Conservation (phyloP, 2,329 filamentous ascomycete genomes). For the Neofusicoccum parvum region DNA sequence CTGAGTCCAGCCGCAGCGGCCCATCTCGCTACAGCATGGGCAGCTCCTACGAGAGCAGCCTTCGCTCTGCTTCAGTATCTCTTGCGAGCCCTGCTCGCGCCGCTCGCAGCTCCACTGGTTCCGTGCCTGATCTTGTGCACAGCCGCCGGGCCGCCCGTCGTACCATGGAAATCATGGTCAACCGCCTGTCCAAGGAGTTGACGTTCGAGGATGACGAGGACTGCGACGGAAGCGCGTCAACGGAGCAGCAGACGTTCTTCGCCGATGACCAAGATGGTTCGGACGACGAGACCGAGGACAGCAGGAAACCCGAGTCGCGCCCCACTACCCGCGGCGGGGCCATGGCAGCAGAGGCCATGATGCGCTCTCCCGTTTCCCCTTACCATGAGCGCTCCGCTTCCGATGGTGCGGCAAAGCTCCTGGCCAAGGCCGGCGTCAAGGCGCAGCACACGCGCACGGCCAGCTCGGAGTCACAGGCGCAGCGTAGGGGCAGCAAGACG, state of each 20-base stretch:
- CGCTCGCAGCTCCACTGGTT: slow-evolving; percentile 41
- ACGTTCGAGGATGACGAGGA: slow-evolving; percentile 29
- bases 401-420: slow-evolving; percentile 36
- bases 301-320: slow-evolving; percentile 16
- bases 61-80: slow-evolving; percentile 46
- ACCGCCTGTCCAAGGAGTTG: slow-evolving; percentile 37
- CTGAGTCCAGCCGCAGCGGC: slow-evolving; percentile 51
- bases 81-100: slow-evolving; percentile 38
- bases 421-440: slow-evolving; percentile 21
- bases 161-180: slow-evolving; percentile 35
- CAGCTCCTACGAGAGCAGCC: slow-evolving; percentile 59
- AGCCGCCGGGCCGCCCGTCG: slow-evolving; percentile 35
- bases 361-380: slow-evolving; percentile 20
- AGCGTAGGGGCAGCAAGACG: slow-evolving; percentile 14
- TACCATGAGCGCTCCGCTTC: slow-evolving; percentile 38
- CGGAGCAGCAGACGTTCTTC: slow-evolving; percentile 23
- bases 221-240: not conserved
- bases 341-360: not conserved
- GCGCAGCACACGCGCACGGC: slow-evolving; percentile 15
- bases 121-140: slow-evolving; percentile 42
- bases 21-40: slow-evolving; percentile 55
- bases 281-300: slow-evolving; percentile 11
- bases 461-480: not conserved
- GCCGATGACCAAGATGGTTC: slow-evolving; percentile 30
- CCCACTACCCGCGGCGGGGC: not conserved